Percentiles rank a stretch among this genome's conserved stretches.
Evolutionary conservation across 2,329 filamentous ascomycete species (phyloP).

Genomic region (Beauveria asiatica): DNA sequence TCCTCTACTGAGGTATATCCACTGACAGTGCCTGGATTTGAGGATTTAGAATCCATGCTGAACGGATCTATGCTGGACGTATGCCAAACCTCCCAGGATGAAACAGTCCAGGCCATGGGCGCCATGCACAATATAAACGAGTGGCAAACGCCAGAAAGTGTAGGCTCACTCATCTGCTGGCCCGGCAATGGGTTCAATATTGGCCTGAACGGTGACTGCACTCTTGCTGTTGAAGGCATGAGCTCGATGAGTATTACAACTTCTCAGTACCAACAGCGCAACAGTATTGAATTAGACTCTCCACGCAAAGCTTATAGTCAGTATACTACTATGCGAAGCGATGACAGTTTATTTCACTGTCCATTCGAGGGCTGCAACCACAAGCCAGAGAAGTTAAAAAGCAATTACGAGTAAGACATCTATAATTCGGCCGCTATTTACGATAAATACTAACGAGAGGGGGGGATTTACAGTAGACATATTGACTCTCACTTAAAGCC

Average conservation of each 20-base stretch:
- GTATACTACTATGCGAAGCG: constrained; percentile 51
- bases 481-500: constrained; percentile 95
- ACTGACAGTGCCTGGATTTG: no score
- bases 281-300: no score
- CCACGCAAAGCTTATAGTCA: constrained; percentile 41
- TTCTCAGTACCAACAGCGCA: no score
- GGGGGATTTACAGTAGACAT: constrained; percentile 62
- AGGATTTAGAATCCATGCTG: no score
- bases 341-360: constrained; percentile 87
- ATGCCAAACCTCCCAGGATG: constrained; percentile 34
- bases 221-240: no score
- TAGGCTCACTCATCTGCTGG: constrained; percentile 44
- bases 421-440: background rate
- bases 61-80: constrained; percentile 31
- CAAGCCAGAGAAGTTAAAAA: constrained; percentile 92
- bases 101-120: constrained; percentile 25
- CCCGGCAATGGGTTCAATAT: constrained; percentile 12
- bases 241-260: no score
- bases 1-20: no score
- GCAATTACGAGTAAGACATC: constrained; percentile 89
- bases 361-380: constrained; percentile 83
- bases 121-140: constrained; percentile 23
- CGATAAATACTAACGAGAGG: constrained; percentile 16
- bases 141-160: constrained; percentile 4
- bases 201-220: no score